Evolutionary conservation across 192 early-diverging fungal species (phyloP), one percentile per base, ranked within the genome.

Genomic region (Coemansia sp.): DNA sequence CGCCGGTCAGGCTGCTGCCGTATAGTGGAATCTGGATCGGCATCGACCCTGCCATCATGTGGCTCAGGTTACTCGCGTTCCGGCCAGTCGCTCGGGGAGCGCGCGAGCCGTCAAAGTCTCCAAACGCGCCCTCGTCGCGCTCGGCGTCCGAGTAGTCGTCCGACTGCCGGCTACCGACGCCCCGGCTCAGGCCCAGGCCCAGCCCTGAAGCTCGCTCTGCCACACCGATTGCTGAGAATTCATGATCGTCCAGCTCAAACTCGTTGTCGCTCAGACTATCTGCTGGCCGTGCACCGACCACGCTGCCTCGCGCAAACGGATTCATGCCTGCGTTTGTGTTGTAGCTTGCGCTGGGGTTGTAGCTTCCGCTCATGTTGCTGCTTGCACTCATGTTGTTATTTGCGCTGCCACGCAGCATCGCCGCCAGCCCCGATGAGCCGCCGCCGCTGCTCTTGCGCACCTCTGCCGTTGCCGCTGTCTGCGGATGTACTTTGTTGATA

Each of bases 1-100:
- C 68, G 5, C 59, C 69, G 4, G 69, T 48, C 17, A 73, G 25
- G 45, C 67, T 65, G 25, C 64, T 59, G 24, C 67, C 68, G n/a
- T 65, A 65, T 48, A 24, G 23, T 2, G 77, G 77, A 37, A 80
- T 80, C 72, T 80, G 67, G 38, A 70, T 70, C 9, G 77, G 77
- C 77, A 80, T 70, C 22, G 77, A 80, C 11, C 77, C 77, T n/a
- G 68, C 67, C 51, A 80, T 49, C 76, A 73, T 64, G 22, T 72
- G 75, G 47, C 66, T 65, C 53, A 71, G 58, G 38, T 70, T 74
- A 37, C 70, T 62, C 17, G 57, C 51, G 41, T n/a, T 21, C 41
- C 53, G 53, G 14, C 53, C 23, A 49, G 15, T 12, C 17, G 22
- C 25, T 22, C 17, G 57, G 22, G 41, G 32, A 35, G 32, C 29